phyloP scores from a whole-genome alignment of 2,329 filamentous ascomycete species.

The Ascocoryne sarcoides region DNA sequence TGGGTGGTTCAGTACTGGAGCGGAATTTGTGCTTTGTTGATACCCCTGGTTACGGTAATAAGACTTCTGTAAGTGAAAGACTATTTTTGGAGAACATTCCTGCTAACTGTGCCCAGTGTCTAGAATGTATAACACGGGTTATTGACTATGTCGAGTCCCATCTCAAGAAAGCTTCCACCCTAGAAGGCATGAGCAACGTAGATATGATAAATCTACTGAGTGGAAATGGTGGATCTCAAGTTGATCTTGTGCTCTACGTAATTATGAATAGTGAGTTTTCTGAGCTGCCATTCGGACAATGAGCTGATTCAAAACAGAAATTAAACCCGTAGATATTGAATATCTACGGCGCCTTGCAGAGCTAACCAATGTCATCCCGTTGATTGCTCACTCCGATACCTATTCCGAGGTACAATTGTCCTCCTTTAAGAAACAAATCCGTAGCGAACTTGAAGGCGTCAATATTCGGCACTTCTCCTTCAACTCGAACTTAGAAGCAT shows the following conservation, averaged over 20 bases:
- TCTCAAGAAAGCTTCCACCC: conserved; percentile 52
- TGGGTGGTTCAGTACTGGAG: conserved; percentile 71
- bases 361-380: conserved; percentile 76
- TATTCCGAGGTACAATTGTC: conserved; percentile 49
- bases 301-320: conserved; percentile 35
- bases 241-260: conserved; percentile 81
- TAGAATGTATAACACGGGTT: conserved; percentile 50
- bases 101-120: conserved; percentile 32
- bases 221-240: conserved; percentile 71
- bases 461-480: conserved; percentile 62
- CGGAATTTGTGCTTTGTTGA: conserved; percentile 93
- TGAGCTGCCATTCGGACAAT: too few species aligned
- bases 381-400: conserved; percentile 70
- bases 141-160: conserved; percentile 66
- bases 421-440: conserved; percentile 50
- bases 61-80: conserved; percentile 39
- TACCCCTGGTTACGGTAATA: conserved; percentile 55
- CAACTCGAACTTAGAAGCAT: conserved; percentile 18
- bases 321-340: conserved; percentile 57
- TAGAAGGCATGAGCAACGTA: conserved; percentile 54
- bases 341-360: conserved; percentile 61
- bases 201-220: conserved; percentile 73
- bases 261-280: conserved; percentile 55
- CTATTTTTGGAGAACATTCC: conserved; percentile 17
- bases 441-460: conserved; percentile 45